phyloP scores from a whole-genome alignment of 768 basidiomycete species.

The Leccinum longicurvipes region DNA sequence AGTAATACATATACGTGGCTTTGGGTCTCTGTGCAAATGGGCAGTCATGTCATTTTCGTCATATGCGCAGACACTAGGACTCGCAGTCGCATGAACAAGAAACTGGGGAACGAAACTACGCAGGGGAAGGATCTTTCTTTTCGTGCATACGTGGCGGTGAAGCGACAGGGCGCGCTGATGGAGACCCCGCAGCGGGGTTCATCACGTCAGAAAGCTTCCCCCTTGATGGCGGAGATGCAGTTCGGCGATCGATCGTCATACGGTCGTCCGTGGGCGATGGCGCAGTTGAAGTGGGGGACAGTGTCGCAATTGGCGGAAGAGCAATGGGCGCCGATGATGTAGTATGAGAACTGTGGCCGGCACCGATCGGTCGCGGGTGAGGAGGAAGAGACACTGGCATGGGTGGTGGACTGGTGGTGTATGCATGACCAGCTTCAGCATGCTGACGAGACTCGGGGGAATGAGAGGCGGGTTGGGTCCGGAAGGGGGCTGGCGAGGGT shows the following conservation, averaged over 20 bases:
- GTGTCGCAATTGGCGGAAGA: slow-evolving; percentile 67
- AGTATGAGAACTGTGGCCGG: slow-evolving; percentile 42
- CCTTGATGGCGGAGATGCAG: slow-evolving; percentile 49
- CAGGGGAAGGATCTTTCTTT: slow-evolving; percentile 30
- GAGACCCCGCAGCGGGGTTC: slow-evolving; percentile 47
- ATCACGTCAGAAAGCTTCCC: slow-evolving; percentile 52
- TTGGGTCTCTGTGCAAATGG: slow-evolving; percentile 14
- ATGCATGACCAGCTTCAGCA: slow-evolving; percentile 27
- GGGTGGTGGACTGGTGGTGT: slow-evolving; percentile 49
- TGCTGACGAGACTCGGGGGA: slow-evolving; percentile 64
- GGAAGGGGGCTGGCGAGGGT: slow-evolving; percentile 71
- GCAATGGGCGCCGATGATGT: slow-evolving; percentile 42
- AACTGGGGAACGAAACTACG: slow-evolving; percentile 9
- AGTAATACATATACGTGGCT: slow-evolving; percentile 29
- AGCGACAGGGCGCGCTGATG: slow-evolving; percentile 50
- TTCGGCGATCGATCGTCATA: slow-evolving; percentile 38
- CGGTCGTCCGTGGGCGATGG: slow-evolving; percentile 48
- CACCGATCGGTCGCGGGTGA: slow-evolving; percentile 70
- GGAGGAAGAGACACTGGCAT: slow-evolving; percentile 64
- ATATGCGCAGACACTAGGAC: slow-evolving; percentile 5
- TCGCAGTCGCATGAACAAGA: slow-evolving; percentile 14
- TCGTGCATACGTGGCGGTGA: slow-evolving; percentile 47
- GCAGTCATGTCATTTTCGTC: slow-evolving; percentile 24
- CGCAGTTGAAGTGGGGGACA: slow-evolving; percentile 58
- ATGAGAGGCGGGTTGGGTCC: slow-evolving; percentile 63